Evolutionary conservation across 2,329 filamentous ascomycete species (phyloP).

Genomic region (Apiospora sp.): DNA sequence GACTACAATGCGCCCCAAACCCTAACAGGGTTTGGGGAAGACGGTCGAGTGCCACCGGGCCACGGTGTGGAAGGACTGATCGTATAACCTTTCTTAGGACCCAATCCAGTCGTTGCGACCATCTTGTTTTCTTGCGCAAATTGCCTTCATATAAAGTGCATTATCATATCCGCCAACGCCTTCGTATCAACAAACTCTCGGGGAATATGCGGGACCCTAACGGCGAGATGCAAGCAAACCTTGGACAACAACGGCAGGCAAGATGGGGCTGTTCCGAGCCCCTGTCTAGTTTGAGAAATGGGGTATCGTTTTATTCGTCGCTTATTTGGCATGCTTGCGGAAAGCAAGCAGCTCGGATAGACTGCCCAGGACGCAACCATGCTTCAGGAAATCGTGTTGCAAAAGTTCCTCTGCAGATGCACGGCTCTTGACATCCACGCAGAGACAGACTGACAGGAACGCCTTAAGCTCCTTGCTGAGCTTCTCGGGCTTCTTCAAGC

Average conservation of each 20-base stretch:
- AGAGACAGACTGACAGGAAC: conserved; percentile 94
- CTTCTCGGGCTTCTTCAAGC: conserved; percentile 98
- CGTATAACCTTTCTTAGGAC: not conserved
- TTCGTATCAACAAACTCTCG: conserved; percentile 20
- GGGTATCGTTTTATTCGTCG: conserved; percentile 29
- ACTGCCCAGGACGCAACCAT: conserved; percentile 83
- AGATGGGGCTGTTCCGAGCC: conserved; percentile 15
- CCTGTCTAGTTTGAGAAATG: conserved; percentile 17
- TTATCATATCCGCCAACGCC: conserved; percentile 20
- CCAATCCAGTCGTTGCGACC: not conserved
- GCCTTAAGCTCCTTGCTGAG: conserved; percentile 97
- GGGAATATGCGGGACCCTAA: conserved; percentile 21
- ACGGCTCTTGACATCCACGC: conserved; percentile 93
- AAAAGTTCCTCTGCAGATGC: conserved; percentile 91
- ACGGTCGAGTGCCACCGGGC: not conserved
- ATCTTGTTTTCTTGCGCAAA: conserved; percentile 6
- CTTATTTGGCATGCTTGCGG: conserved; percentile 75
- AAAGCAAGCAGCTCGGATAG: conserved; percentile 89
- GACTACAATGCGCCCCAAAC: not conserved
- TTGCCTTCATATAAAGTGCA: conserved; percentile 15
- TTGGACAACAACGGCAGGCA: conserved; percentile 13
- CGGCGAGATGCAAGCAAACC: conserved; percentile 16
- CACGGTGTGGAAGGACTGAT: not conserved
- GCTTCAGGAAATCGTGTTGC: conserved; percentile 92
- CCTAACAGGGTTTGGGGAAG: not conserved